Percentiles rank a stretch among this genome's conserved stretches.
Conservation (phyloP, 306 rosid species). For the Mimosa pudica region DNA sequence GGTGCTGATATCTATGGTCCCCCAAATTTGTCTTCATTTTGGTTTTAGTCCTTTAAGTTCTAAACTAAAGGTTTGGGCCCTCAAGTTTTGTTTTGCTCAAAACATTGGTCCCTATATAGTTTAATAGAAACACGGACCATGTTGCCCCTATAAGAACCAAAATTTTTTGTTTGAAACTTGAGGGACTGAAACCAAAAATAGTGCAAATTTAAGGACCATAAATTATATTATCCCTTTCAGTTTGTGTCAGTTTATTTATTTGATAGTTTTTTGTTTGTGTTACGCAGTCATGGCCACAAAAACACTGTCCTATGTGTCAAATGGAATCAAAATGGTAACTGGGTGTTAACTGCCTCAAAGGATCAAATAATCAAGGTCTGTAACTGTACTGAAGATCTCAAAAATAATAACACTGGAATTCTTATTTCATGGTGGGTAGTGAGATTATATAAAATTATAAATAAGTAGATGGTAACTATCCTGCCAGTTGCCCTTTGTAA, state of each 20-base stretch:
- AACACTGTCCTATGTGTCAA: conserved; percentile 71
- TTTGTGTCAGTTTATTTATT: conserved; percentile 22
- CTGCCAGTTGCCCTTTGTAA: not conserved
- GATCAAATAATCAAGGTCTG: conserved; percentile 75
- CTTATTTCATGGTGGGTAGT: not conserved
- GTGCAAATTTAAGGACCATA: too few species aligned
- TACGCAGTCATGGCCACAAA: conserved; percentile 93
- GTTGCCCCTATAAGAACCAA: too few species aligned
- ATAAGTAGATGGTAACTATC: not conserved
- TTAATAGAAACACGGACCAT: too few species aligned
- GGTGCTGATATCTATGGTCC: conserved; percentile 13
- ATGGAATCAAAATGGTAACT: conserved; percentile 85
- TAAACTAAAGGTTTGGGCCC: too few species aligned
- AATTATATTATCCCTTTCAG: not conserved
- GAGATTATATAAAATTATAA: not conserved
- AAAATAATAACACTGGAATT: not conserved
- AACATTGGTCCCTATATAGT: too few species aligned
- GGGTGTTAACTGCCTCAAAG: conserved; percentile 81
- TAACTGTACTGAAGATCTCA: not conserved
- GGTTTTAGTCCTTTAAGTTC: too few species aligned
- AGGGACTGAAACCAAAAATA: too few species aligned
- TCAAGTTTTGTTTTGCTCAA: too few species aligned
- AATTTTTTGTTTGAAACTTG: too few species aligned
- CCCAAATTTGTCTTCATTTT: too few species aligned
- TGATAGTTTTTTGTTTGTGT: conserved; percentile 28